Evolutionary conservation across 2,329 filamentous ascomycete genomes (phyloP), one percentile per base, ranked within the genome.

Genomic region (Ilyonectria destructans): DNA sequence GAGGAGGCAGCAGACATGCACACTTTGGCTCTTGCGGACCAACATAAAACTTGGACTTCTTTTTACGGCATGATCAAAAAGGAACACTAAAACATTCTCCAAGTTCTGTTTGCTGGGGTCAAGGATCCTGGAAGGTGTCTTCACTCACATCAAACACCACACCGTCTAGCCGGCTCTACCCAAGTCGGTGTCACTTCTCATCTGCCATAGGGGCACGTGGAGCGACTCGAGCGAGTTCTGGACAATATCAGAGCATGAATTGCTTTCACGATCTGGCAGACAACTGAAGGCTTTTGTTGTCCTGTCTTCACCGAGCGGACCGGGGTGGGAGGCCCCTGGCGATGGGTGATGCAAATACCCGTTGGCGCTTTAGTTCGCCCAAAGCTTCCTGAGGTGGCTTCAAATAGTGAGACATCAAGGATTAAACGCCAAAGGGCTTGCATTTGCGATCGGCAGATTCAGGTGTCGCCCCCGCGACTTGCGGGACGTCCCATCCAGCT

Each of bases 301-400:
- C 73, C 73, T 67, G 58, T 61, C 66, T 63, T 75, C 62, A 74
- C 65, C 46, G 68, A 70, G 69, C 64, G 54, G 69, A 65, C 73
- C 68, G 69, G 69, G 73, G 72, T 67, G 67, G 62, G 68, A 35
- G 54, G 61, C 65, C 63, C 68, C 69, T 75, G 67, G 69, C 62
- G 69, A 74, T 74, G 71, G 65, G 61, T 52, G 48, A 77, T 77
- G 75, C 75, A 77, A 68, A 67, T 62, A 75, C 48, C 74, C 75
- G 74, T 59, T 58, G 69, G 73, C 69, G 66, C 73, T 68, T 71
- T 69, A 69, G 54, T 68, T 67, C 64, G 65, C 63, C 67, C 64
- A 67, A 71, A 68, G 69, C 64, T 62, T 64, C 65, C 63, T 71
- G 71, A 72, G 68, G 71, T 70, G 62, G 62, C 55, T 68, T 69